phyloP scores from a whole-genome alignment of 2,329 filamentous ascomycete genomes.

The Trichoderma sp. region DNA sequence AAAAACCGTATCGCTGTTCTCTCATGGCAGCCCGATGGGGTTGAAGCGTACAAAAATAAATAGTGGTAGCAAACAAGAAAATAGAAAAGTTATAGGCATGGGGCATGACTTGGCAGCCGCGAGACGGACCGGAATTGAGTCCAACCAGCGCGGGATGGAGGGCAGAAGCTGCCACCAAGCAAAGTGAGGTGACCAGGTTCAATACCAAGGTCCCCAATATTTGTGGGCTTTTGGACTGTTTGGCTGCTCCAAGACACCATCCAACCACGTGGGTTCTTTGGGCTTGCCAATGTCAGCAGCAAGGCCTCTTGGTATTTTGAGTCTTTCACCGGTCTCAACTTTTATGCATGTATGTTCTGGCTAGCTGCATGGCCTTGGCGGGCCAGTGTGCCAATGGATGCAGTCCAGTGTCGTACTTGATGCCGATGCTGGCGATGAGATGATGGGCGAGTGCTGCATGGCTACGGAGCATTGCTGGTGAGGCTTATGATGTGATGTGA shows the following conservation, averaged over 20 bases:
- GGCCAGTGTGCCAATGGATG: constrained; percentile 13
- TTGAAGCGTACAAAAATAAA: background rate
- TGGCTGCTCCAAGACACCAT: background rate
- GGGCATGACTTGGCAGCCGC: background rate
- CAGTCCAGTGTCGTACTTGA: constrained; percentile 11
- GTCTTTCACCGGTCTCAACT: constrained; percentile 18
- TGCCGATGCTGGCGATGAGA: background rate
- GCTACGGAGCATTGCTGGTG: background rate
- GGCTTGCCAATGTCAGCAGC: constrained; percentile 20
- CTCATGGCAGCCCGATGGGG: background rate
- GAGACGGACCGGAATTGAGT: constrained; percentile 8
- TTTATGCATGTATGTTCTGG: constrained; percentile 19
- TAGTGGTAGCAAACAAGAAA: background rate
- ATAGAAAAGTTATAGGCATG: background rate
- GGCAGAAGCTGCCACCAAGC: constrained; percentile 10
- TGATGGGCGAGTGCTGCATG: constrained; percentile 5
- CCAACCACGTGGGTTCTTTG: constrained; percentile 26
- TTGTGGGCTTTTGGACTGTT: constrained; percentile 17
- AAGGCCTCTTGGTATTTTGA: constrained; percentile 2
- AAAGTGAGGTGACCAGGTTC: constrained; percentile 1
- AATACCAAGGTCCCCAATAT: background rate
- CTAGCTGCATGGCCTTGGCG: constrained; percentile 8
- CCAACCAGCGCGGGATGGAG: constrained; percentile 13
- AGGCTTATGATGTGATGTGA: constrained; percentile 4
- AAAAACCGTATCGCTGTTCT: background rate